Conservation (phyloP, 805 yeast genomes). For the Komagataella kurtzmanii region DNA sequence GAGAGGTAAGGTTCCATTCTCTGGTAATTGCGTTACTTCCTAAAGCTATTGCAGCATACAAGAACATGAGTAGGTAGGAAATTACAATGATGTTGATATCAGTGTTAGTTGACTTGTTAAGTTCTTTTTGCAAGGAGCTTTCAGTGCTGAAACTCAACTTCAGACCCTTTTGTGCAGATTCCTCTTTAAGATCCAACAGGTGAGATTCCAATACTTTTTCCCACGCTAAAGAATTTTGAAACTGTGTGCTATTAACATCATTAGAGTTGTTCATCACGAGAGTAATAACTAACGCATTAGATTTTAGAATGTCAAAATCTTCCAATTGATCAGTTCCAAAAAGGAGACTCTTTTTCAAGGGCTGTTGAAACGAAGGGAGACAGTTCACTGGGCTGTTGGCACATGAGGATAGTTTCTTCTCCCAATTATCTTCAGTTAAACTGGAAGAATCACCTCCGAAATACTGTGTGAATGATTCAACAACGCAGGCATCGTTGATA, state of each 20-base stretch:
- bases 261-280: slow-evolving; percentile 47
- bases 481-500: slow-evolving; percentile 61
- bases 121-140: slow-evolving; percentile 71
- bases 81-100: slow-evolving; percentile 57
- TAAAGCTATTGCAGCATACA: slow-evolving; percentile 75
- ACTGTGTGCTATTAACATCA: slow-evolving; percentile 25
- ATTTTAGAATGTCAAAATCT: slow-evolving; percentile 30
- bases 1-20: slow-evolving; percentile 2
- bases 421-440: slow-evolving; percentile 45
- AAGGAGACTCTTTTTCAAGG: slow-evolving; percentile 56
- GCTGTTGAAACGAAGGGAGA: slow-evolving; percentile 84
- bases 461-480: slow-evolving; percentile 84
- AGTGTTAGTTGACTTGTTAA: slow-evolving; percentile 69
- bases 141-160: slow-evolving; percentile 70
- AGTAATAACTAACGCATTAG: slow-evolving; percentile 70
- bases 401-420: slow-evolving; percentile 38
- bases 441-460: slow-evolving; percentile 48
- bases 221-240: slow-evolving; percentile 38
- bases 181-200: slow-evolving; percentile 26
- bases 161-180: slow-evolving; percentile 39
- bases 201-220: slow-evolving; percentile 55
- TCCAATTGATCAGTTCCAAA: slow-evolving; percentile 38
- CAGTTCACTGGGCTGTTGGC: slow-evolving; percentile 78
- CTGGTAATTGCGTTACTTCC: slow-evolving; percentile 26
- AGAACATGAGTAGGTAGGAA: slow-evolving; percentile 77